Evolutionary conservation across 352 stramenopile species (phyloP), one percentile per base, ranked within the genome.

Genomic region (Globisporangium canariense): DNA sequence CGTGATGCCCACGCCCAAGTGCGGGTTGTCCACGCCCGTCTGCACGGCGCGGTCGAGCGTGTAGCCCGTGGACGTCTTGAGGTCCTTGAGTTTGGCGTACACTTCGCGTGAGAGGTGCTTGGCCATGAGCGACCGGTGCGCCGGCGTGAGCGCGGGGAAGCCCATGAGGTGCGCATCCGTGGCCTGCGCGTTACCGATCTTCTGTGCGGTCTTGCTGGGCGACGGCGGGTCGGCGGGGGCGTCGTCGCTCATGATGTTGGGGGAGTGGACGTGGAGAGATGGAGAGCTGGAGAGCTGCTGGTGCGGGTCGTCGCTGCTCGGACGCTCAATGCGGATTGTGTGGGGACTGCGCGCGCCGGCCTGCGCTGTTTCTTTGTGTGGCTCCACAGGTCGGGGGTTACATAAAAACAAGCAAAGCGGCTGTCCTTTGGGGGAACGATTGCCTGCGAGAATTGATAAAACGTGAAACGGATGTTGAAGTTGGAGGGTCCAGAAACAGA

Each of bases 141-240:
- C 78, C 3, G 82, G 68, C 50, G 84, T 95, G 64, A 94, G 76
- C 61, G 83, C 68, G 41, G 85, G 85, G 71, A 87, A 94, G 68
- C 75, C 85, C 60, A 70, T 67, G 68, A 88, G 79, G 57, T 80
- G 83, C 64, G 73, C 82, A 61, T 90, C 80, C 22, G 71, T 81
- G 53, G 81, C 74, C 66, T 94, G 86, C 60, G 88, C 88, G 14
- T 71, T 80, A 58, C 91, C 88, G 53, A 96, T 85, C 66, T 91
- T 93, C 65, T 93, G 81, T 51, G 81, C 81, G 40, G 90, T 64
- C 64, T 92, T 92, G 79, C 88, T 90, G 57, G 83, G 83, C 56
- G 83, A 92, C 61, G 76, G 43, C 2, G 73, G 51, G 6, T 58
- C 51, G 16, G 38, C 22, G 13, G 64, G 58, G 43, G 60, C 54